Conservation (phyloP, 2,329 filamentous ascomycete species). For the Pezicula radicicola region DNA sequence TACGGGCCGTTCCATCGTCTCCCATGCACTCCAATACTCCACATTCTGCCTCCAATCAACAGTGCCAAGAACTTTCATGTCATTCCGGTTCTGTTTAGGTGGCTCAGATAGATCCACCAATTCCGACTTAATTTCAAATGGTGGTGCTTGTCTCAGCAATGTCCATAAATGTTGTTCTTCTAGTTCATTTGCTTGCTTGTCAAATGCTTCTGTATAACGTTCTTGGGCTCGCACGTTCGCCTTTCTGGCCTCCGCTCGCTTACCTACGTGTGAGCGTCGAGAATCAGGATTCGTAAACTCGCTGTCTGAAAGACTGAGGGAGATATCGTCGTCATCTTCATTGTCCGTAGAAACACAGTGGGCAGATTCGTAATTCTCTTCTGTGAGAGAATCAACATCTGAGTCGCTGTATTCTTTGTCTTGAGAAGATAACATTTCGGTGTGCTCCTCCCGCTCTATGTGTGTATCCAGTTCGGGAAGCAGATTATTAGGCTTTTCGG, state of each 20-base stretch:
- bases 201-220: constrained; percentile 20
- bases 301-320: not conserved
- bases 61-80: not conserved
- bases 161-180: constrained; percentile 27
- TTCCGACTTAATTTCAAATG: constrained; percentile 18
- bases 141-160: constrained; percentile 22
- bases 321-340: not conserved
- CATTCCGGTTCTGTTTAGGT: constrained; percentile 2
- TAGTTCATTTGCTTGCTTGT: constrained; percentile 17
- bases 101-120: constrained; percentile 3
- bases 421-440: not conserved
- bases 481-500: not conserved
- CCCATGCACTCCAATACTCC: constrained; percentile 28
- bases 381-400: not conserved
- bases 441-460: not conserved
- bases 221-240: constrained; percentile 17
- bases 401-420: not conserved
- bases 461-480: constrained; percentile 2
- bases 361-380: not conserved
- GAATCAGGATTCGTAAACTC: not conserved
- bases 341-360: not conserved
- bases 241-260: constrained; percentile 1
- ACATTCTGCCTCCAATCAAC: constrained; percentile 23
- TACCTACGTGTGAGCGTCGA: not conserved
- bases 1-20: constrained; percentile 19